Evolutionary conservation across 768 basidiomycete genomes (phyloP).

Genomic region (Chiua virens): DNA sequence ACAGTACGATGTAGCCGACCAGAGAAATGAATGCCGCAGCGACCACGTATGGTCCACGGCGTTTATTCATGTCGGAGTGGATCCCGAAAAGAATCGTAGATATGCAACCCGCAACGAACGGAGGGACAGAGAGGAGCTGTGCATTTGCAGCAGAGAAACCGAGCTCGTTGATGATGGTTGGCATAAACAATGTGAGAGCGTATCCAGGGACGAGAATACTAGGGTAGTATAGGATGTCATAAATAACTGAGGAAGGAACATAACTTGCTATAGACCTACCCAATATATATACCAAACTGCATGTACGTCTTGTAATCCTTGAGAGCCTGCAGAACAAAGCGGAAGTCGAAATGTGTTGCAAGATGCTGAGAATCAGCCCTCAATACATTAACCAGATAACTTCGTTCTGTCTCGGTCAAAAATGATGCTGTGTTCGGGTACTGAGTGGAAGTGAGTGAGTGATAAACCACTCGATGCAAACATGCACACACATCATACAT

Average conservation of each 20-base stretch:
- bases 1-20: constrained; percentile 49
- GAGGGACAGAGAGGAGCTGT: constrained; percentile 45
- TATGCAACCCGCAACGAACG: constrained; percentile 43
- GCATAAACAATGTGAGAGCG: constrained; percentile 45
- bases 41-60: constrained; percentile 47
- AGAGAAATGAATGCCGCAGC: constrained; percentile 38
- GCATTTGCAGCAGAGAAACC: constrained; percentile 49
- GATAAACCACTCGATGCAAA: neutral
- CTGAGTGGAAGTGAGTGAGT: constrained; percentile 20
- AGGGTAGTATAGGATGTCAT: neutral
- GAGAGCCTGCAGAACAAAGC: constrained; percentile 47
- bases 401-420: constrained; percentile 41
- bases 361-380: constrained; percentile 41
- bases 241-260: neutral
- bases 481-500: constrained; percentile 45
- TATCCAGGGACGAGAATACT: constrained; percentile 44
- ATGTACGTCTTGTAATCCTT: constrained; percentile 40
- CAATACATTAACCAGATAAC: constrained; percentile 38
- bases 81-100: constrained; percentile 40
- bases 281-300: constrained; percentile 37
- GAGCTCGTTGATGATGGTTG: constrained; percentile 44
- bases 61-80: constrained; percentile 38
- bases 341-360: constrained; percentile 41
- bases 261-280: constrained; percentile 21
- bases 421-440: constrained; percentile 57